Percentiles rank a stretch among this genome's conserved stretches.
These are phyloP conservation scores for Huntiella omanensis DNA, from an alignment of 2,329 filamentous ascomycete species.

Conservation along the genomic window DNA sequence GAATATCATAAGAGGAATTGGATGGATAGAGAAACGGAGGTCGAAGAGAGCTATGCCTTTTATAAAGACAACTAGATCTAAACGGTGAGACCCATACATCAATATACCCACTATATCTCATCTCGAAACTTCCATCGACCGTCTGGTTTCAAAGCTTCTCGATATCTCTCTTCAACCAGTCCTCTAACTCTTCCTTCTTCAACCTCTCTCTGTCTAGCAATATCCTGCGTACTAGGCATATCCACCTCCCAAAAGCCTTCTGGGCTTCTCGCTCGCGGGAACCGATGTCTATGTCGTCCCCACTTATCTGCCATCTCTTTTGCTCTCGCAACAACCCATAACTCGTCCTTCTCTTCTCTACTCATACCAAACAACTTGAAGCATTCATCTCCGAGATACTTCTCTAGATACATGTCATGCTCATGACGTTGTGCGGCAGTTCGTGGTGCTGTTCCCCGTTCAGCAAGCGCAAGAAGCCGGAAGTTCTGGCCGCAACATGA, in stretches of 20 bases:
- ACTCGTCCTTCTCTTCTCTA: conserved; percentile 38
- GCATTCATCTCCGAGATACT: conserved; percentile 37
- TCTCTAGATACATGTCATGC: conserved; percentile 33
- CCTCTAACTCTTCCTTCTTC: conserved; percentile 16
- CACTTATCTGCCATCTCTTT: conserved; percentile 53
- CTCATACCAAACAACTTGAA: conserved; percentile 40
- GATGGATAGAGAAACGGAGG: no score
- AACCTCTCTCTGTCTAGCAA: conserved; percentile 41
- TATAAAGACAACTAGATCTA: no score
- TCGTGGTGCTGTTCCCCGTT: conserved; percentile 24
- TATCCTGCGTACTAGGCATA: conserved; percentile 79
- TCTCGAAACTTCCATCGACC: conserved; percentile 71
- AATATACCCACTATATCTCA: conserved; percentile 29
- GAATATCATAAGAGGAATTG: no score
- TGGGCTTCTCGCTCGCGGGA: conserved; percentile 51
- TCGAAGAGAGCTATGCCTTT: no score
- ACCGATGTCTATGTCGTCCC: conserved; percentile 61
- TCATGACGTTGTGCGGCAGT: conserved; percentile 20
- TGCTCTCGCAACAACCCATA: conserved; percentile 59
- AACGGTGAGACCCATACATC: no score
- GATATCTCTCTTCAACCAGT: conserved; percentile 48
- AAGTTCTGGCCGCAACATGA: conserved; percentile 62
- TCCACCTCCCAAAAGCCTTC: conserved; percentile 83
- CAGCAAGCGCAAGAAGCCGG: conserved; percentile 40
- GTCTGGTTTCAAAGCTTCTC: conserved; percentile 60